A percentile compares a stretch with the other conserved stretches of the same genome.
These are phyloP conservation scores for Pseudocercospora macadamiae DNA, from an alignment of 2,329 filamentous ascomycete species.

Conservation along the genomic window DNA sequence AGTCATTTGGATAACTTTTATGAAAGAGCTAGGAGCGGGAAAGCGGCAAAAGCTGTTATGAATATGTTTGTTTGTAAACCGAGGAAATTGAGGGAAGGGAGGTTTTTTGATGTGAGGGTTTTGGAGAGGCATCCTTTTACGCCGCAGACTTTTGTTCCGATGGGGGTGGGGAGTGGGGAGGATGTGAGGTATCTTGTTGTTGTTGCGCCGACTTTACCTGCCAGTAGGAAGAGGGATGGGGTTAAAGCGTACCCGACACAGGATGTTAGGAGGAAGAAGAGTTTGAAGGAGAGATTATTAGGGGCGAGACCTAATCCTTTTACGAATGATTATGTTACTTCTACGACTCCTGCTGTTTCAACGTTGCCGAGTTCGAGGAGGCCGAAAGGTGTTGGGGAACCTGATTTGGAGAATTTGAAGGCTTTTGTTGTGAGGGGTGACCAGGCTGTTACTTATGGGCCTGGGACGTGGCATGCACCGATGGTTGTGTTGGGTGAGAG, in stretches of 20 bases:
- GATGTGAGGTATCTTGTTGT: slow-evolving; percentile 74
- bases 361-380: slow-evolving; percentile 18
- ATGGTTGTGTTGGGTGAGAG: slow-evolving; percentile 81
- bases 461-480: slow-evolving; percentile 93
- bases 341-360: slow-evolving; percentile 29
- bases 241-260: slow-evolving; percentile 42
- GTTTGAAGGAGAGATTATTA: slow-evolving; percentile 45
- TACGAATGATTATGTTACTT: slow-evolving; percentile 52
- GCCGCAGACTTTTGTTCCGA: slow-evolving; percentile 86
- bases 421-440: slow-evolving; percentile 78
- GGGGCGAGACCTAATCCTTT: slow-evolving; percentile 49
- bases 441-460: slow-evolving; percentile 89
- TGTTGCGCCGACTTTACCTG: slow-evolving; percentile 75
- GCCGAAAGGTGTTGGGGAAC: slow-evolving; percentile 59
- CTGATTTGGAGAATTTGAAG: slow-evolving; percentile 69
- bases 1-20: slow-evolving; percentile 76
- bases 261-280: slow-evolving; percentile 40
- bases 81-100: slow-evolving; percentile 51
- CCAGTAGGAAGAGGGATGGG: not conserved
- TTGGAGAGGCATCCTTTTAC: slow-evolving; percentile 94
- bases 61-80: slow-evolving; percentile 89
- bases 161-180: slow-evolving; percentile 59
- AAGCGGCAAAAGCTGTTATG: slow-evolving; percentile 65
- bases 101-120: slow-evolving; percentile 66
- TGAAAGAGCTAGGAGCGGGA: slow-evolving; percentile 62